Conservation (phyloP, 129 eudicot species). For the Flaveria trinervia region DNA sequence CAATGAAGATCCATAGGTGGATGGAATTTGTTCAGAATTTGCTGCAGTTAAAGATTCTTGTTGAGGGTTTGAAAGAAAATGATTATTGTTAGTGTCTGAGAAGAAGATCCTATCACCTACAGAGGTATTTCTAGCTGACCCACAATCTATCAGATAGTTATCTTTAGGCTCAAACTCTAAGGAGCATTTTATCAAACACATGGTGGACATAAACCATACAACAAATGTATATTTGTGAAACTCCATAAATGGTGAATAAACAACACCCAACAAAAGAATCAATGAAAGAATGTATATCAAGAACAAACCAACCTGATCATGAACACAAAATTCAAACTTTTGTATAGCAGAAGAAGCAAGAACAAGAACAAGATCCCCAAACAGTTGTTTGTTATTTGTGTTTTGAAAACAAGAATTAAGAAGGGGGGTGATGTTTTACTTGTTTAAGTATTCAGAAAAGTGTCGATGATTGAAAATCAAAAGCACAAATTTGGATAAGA, state of each 20-base stretch:
- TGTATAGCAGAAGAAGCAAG: conserved; percentile 9
- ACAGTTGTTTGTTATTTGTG: neutral
- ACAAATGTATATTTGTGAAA: conserved; percentile 10
- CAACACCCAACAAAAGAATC: conserved; percentile 4
- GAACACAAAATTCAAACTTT: neutral
- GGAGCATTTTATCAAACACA: conserved; percentile 54
- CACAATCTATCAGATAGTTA: conserved; percentile 67
- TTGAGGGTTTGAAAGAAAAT: conserved; percentile 41
- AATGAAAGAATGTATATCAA: conserved; percentile 5
- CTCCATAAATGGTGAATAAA: conserved; percentile 27
- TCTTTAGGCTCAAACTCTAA: conserved; percentile 55
- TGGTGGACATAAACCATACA: conserved; percentile 36
- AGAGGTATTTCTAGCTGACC: conserved; percentile 47
- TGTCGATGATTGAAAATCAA: neutral
- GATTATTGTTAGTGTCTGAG: conserved; percentile 41
- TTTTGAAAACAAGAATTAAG: neutral
- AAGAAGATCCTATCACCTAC: conserved; percentile 46
- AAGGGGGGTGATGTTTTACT: conserved; percentile 18
- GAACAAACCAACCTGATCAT: conserved; percentile 4
- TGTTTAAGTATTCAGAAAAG: neutral
- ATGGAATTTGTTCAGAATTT: conserved; percentile 34
- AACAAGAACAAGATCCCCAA: neutral
- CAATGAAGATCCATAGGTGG: conserved; percentile 37
- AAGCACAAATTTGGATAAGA: conserved; percentile 27
- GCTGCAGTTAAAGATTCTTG: conserved; percentile 27